phyloP scores from a whole-genome alignment of 2,329 filamentous ascomycete species.

The Nothophoma quercina region DNA sequence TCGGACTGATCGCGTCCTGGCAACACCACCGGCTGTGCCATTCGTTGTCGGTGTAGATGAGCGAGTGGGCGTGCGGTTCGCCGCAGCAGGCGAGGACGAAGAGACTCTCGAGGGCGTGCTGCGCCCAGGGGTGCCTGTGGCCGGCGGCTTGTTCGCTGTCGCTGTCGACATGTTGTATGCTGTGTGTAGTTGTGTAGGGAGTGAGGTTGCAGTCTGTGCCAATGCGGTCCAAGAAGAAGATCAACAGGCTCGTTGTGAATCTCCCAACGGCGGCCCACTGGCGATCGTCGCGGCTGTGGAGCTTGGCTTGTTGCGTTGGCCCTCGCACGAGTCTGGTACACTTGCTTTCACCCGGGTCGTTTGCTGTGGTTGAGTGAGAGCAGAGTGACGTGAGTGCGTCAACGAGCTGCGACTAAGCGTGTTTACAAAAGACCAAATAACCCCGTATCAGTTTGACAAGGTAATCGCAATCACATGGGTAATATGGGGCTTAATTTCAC shows the following conservation, averaged over 20 bases:
- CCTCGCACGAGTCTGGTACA: slow-evolving; percentile 1
- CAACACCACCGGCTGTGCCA: slow-evolving; percentile 36
- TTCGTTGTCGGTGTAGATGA: slow-evolving; percentile 40
- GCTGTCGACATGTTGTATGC: slow-evolving; percentile 42
- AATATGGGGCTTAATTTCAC: slow-evolving; percentile 18
- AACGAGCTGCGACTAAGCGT: slow-evolving; percentile 8
- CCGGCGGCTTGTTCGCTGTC: slow-evolving; percentile 46
- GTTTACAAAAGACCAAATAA: slow-evolving; percentile 17
- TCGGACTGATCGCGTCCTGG: slow-evolving; percentile 43
- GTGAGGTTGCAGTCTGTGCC: slow-evolving; percentile 1
- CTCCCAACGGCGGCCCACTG: slow-evolving; percentile 15
- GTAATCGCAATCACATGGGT: slow-evolving; percentile 18
- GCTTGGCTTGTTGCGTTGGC: slow-evolving; percentile 16
- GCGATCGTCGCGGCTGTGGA: slow-evolving; percentile 17
- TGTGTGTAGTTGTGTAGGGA: slow-evolving; percentile 5
- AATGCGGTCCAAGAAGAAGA: slow-evolving; percentile 13
- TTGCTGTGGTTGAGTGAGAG: neutral
- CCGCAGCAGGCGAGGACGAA: slow-evolving; percentile 41
- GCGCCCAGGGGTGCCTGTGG: slow-evolving; percentile 41
- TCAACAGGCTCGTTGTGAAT: slow-evolving; percentile 12
- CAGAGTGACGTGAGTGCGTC: slow-evolving; percentile 6
- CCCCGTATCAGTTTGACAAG: slow-evolving; percentile 19
- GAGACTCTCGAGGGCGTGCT: slow-evolving; percentile 33
- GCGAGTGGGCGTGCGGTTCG: slow-evolving; percentile 44
- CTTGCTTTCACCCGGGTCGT: slow-evolving; percentile 5